A percentile compares a stretch with the other conserved stretches of the same genome.
These are phyloP conservation scores for Beauveria medogensis DNA, from an alignment of 2,329 filamentous ascomycete species.

Conservation along the genomic window DNA sequence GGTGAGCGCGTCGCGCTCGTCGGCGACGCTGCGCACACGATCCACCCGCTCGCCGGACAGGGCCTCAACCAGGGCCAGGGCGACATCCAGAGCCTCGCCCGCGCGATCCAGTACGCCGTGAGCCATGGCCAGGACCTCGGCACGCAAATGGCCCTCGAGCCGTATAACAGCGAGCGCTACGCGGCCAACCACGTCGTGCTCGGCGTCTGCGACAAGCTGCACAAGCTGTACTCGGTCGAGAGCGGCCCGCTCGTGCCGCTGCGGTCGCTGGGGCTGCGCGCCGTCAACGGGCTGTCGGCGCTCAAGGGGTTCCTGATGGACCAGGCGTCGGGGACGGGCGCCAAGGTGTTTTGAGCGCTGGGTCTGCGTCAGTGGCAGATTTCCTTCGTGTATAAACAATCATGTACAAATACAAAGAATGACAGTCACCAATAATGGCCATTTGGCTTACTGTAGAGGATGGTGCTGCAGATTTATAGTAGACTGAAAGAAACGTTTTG, in stretches of 20 bases:
- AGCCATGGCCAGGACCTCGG: slow-evolving; percentile 84
- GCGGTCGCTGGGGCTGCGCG: slow-evolving; percentile 66
- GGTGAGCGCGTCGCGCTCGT: slow-evolving; percentile 85
- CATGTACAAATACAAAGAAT: not conserved
- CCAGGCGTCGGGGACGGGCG: slow-evolving; percentile 50
- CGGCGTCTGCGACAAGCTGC: slow-evolving; percentile 79
- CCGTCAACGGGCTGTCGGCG: slow-evolving; percentile 65
- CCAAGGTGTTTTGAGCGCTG: slow-evolving; percentile 31
- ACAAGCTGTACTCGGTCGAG: slow-evolving; percentile 81
- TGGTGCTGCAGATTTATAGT: not conserved
- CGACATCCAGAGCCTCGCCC: slow-evolving; percentile 73
- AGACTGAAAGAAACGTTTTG: slow-evolving; percentile 19
- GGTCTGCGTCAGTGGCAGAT: not conserved
- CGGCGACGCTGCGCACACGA: slow-evolving; percentile 89
- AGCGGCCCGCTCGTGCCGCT: slow-evolving; percentile 73
- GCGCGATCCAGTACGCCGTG: slow-evolving; percentile 68
- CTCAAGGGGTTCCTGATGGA: slow-evolving; percentile 85
- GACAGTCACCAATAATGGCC: not conserved
- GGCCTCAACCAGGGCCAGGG: slow-evolving; percentile 89
- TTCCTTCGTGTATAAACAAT: slow-evolving; percentile 5
- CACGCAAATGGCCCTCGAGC: slow-evolving; percentile 65
- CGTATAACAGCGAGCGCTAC: slow-evolving; percentile 76
- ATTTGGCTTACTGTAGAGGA: not conserved
- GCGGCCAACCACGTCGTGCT: slow-evolving; percentile 71
- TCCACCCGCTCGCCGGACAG: slow-evolving; percentile 90